Percentiles rank a stretch among this genome's conserved stretches.
Conservation (phyloP, 2,329 filamentous ascomycete genomes). For the Neoarthrinium moseri region DNA sequence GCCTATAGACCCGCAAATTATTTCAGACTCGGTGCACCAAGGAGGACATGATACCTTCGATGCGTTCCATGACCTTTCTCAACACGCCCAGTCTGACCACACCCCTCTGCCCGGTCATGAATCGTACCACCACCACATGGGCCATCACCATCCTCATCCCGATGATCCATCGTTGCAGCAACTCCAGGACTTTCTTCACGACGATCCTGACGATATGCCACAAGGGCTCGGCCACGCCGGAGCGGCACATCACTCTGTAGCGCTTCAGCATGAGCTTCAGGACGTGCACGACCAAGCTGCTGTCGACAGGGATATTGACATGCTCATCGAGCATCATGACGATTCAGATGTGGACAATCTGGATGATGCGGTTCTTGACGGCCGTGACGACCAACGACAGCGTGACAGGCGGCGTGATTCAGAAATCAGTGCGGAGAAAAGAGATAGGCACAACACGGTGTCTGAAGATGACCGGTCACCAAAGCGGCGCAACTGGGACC, state of each 20-base stretch:
- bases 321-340: constrained; percentile 26
- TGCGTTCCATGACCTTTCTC: constrained; percentile 31
- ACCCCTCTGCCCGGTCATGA: constrained; percentile 15
- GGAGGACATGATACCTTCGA: constrained; percentile 24
- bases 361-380: constrained; percentile 10
- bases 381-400: constrained; percentile 1
- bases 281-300: constrained; percentile 16
- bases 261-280: not conserved
- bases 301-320: constrained; percentile 27
- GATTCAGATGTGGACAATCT: constrained; percentile 21
- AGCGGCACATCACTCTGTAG: constrained; percentile 10
- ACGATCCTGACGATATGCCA: constrained; percentile 28
- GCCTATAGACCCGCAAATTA: constrained; percentile 61
- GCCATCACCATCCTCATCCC: constrained; percentile 21
- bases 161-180: constrained; percentile 38
- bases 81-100: constrained; percentile 16
- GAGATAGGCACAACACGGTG: constrained; percentile 2
- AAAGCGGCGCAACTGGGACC: constrained; percentile 13
- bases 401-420: not conserved
- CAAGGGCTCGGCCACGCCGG: constrained; percentile 12
- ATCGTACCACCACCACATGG: constrained; percentile 19
- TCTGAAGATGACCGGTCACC: constrained; percentile 6
- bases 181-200: constrained; percentile 54
- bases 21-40: constrained; percentile 38
- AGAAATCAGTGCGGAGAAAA: constrained; percentile 1